Evolutionary conservation across 2,329 filamentous ascomycete species (phyloP).

Genomic region (Apiospora pterosperma): DNA sequence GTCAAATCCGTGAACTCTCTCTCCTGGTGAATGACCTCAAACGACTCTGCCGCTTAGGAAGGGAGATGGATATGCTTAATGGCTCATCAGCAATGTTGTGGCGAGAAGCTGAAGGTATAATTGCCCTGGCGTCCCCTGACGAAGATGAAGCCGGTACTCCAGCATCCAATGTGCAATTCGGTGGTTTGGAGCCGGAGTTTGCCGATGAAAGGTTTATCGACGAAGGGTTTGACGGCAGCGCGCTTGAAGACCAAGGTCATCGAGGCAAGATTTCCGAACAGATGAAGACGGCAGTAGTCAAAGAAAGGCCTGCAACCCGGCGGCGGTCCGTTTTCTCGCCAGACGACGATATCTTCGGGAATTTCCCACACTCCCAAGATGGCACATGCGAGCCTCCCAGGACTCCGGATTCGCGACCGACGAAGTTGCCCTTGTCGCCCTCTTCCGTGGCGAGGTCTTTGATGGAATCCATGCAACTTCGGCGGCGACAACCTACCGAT

Average conservation of each 20-base stretch:
- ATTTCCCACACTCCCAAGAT: constrained; percentile 42
- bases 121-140: constrained; percentile 73
- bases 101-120: constrained; percentile 83
- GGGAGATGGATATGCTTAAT: constrained; percentile 61
- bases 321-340: constrained; percentile 62
- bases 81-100: constrained; percentile 62
- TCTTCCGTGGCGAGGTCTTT: constrained; percentile 56
- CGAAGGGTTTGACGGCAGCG: constrained; percentile 44
- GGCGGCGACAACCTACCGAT: constrained; percentile 43
- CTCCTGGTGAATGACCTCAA: constrained; percentile 81
- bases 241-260: constrained; percentile 35
- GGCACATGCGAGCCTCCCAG: constrained; percentile 31
- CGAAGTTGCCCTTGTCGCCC: constrained; percentile 32
- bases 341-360: constrained; percentile 64
- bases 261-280: constrained; percentile 42
- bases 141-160: constrained; percentile 48
- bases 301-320: constrained; percentile 49
- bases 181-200: constrained; percentile 37
- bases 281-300: constrained; percentile 47
- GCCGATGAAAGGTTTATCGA: constrained; percentile 43
- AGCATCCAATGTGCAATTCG: constrained; percentile 29
- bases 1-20: constrained; percentile 78
- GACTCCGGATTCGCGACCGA: constrained; percentile 35
- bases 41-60: constrained; percentile 67
- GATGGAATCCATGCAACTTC: constrained; percentile 60